phyloP scores from a whole-genome alignment of 1,139 yeast genomes.

The Suhomyces bolitotheri region DNA sequence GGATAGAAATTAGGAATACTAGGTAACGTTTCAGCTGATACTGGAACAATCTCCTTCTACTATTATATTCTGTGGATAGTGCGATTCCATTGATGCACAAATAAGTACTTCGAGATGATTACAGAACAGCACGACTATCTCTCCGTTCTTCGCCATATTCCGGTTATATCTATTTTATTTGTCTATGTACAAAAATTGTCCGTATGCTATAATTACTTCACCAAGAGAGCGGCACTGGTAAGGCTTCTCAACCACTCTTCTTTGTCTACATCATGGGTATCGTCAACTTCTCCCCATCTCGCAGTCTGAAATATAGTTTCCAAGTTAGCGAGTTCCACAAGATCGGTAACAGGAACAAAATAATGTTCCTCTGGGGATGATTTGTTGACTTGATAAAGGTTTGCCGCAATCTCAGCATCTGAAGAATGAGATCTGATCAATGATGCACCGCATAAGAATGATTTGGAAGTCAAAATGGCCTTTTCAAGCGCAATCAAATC shows the following conservation, averaged over 20 bases:
- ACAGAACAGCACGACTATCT: too few relatives aligned
- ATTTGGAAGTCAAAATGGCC: constrained; percentile 80
- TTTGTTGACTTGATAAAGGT: constrained; percentile 41
- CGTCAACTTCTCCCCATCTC: constrained; percentile 98
- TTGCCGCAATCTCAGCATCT: constrained; percentile 22
- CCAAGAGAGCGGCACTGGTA: constrained; percentile 73
- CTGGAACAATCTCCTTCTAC: too few relatives aligned
- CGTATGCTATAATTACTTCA: too few relatives aligned
- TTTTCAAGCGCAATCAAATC: constrained; percentile 87
- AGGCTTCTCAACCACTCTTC: constrained; percentile 83
- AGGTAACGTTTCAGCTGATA: too few relatives aligned
- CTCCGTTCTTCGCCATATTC: too few relatives aligned
- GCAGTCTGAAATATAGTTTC: constrained; percentile 84
- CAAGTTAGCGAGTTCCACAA: constrained; percentile 74
- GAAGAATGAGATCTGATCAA: constrained; percentile 41
- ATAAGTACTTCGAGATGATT: too few relatives aligned
- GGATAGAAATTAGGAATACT: too few relatives aligned
- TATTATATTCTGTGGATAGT: too few relatives aligned
- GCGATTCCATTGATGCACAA: too few relatives aligned
- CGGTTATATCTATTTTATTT: too few relatives aligned
- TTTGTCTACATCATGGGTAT: constrained; percentile 94
- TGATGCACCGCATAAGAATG: constrained; percentile 74
- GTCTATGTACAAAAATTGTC: too few relatives aligned
- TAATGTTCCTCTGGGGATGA: constrained; percentile 25
- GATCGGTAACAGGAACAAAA: constrained; percentile 58